phyloP scores from a whole-genome alignment of 2,329 filamentous ascomycete species.

The Gaeumannomyces sp. region DNA sequence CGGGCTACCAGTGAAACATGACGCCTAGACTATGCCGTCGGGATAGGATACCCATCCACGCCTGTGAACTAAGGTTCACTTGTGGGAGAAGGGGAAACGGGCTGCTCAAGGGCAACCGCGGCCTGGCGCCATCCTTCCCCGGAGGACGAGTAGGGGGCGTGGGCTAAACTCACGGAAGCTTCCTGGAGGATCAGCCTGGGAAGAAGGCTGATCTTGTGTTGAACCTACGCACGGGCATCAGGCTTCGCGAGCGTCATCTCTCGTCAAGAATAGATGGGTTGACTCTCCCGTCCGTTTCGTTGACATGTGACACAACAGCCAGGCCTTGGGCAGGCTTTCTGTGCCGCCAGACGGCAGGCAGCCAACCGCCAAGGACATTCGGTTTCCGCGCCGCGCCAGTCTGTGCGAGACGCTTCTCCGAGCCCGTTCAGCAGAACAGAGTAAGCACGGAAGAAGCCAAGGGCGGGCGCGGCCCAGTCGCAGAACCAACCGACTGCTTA shows the following conservation, averaged over 20 bases:
- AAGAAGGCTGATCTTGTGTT: background rate
- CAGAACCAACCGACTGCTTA: background rate
- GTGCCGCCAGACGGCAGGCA: background rate
- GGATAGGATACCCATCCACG: background rate
- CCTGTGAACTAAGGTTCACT: background rate
- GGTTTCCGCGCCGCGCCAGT: background rate
- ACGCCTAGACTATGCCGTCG: background rate
- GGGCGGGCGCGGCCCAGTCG: no score
- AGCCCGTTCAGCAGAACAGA: background rate
- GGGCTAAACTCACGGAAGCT: background rate
- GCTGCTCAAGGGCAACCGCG: background rate
- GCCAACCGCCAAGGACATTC: background rate
- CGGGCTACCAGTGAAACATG: background rate
- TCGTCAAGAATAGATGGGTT: background rate
- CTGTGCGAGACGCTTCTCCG: background rate
- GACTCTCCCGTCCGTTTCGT: background rate
- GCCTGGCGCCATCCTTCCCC: background rate
- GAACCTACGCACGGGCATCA: background rate
- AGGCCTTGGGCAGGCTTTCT: background rate
- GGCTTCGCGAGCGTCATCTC: background rate
- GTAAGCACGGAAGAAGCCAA: background rate
- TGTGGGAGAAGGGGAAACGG: background rate
- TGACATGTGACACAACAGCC: background rate
- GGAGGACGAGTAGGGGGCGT: background rate
- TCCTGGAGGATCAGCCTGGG: background rate